These are phyloP conservation scores for Hanseniaspora vineae DNA, from an alignment of 805 yeast genomes.

Conservation along the genomic window DNA sequence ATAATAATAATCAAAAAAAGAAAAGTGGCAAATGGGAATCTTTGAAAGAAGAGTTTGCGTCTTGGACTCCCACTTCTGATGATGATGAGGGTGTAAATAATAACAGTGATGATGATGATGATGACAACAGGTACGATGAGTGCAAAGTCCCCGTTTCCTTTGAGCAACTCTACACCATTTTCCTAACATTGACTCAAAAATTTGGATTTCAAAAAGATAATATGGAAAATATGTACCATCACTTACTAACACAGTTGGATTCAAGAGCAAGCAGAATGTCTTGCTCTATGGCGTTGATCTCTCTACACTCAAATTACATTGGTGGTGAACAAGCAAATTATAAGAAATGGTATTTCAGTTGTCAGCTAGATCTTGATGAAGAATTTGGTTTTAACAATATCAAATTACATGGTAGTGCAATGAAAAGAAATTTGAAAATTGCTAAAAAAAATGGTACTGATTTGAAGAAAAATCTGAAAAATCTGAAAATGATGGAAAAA, in stretches of 20 bases:
- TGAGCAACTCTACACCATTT: constrained; percentile 47
- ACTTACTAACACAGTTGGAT: constrained; percentile 67
- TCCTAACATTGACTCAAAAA: constrained; percentile 40
- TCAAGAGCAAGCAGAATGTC: constrained; percentile 75
- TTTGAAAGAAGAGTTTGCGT: background rate
- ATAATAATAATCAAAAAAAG: no score
- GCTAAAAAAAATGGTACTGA: constrained; percentile 30
- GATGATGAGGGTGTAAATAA: background rate
- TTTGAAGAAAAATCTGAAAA: constrained; percentile 23
- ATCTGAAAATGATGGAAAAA: constrained; percentile 37
- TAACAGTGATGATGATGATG: background rate
- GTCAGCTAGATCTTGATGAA: constrained; percentile 66
- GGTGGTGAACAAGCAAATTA: constrained; percentile 85
- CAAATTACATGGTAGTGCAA: constrained; percentile 37
- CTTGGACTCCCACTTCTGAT: constrained; percentile 11
- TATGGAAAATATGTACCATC: constrained; percentile 68
- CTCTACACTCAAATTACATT: constrained; percentile 81
- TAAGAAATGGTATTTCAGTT: constrained; percentile 85
- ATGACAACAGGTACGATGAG: constrained; percentile 2
- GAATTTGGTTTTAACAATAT: constrained; percentile 45
- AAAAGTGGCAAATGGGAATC: no score
- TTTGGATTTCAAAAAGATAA: constrained; percentile 84
- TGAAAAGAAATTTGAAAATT: constrained; percentile 27
- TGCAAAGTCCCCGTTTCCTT: constrained; percentile 61
- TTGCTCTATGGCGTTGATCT: constrained; percentile 54